Evolutionary conservation across 345 rosid species (phyloP).

Genomic region (Dovyalis caffra): DNA sequence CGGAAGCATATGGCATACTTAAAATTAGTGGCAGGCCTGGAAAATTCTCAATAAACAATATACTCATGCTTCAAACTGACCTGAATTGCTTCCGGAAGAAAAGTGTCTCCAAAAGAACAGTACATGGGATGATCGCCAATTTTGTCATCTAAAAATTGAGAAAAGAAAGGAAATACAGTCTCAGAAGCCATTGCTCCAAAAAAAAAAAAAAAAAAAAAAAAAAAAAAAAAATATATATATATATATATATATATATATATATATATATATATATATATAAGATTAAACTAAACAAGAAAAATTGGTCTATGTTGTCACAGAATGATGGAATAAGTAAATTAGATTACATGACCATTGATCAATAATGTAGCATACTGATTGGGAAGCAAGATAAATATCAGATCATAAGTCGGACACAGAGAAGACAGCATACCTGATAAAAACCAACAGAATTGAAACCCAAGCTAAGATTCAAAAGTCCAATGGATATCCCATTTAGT

Average conservation of each 20-base stretch:
- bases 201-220: not conserved
- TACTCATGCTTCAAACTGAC: slow-evolving; percentile 35
- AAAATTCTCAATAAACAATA: not conserved
- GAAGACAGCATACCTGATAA: slow-evolving; percentile 69
- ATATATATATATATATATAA: not conserved
- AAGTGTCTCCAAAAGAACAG: slow-evolving; percentile 96
- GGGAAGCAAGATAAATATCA: not conserved
- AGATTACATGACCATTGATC: not conserved
- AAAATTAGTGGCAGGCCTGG: not conserved
- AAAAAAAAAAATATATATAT: too few relatives aligned
- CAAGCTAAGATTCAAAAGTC: slow-evolving; percentile 94
- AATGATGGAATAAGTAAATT: not conserved
- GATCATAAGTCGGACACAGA: slow-evolving; percentile 4
- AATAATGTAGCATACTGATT: not conserved
- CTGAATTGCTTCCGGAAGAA: slow-evolving; percentile 97
- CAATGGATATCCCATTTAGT: slow-evolving; percentile 94
- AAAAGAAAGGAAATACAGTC: not conserved
- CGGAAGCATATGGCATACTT: not conserved
- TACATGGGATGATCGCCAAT: slow-evolving; percentile 97
- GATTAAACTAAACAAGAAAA: not conserved
- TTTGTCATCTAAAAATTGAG: slow-evolving; percentile 80
- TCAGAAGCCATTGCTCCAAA: slow-evolving; percentile 18
- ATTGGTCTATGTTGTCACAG: not conserved
- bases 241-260: too few relatives aligned
- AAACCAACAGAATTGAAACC: slow-evolving; percentile 99